Percentiles rank a stretch among this genome's conserved stretches.
Evolutionary conservation across 345 rosid species (phyloP).

Genomic region (Boechera retrofracta): DNA sequence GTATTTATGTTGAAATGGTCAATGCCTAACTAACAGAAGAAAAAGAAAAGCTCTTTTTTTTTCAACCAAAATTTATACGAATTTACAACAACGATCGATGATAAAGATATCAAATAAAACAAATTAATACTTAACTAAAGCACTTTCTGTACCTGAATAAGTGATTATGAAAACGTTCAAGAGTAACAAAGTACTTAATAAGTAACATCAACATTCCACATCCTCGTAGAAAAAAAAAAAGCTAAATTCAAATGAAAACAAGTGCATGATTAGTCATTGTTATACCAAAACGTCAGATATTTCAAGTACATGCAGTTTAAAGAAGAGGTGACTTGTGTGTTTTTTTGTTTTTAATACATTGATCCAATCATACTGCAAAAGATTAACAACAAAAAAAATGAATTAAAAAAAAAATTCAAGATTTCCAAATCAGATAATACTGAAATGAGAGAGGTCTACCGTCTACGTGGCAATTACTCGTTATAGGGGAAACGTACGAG

Average conservation of each 20-base stretch:
- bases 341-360: neutral
- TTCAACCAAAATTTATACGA: too few relatives aligned
- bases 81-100: too few relatives aligned
- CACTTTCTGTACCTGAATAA: too few relatives aligned
- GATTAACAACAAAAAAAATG: neutral
- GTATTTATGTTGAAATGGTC: too few relatives aligned
- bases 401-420: neutral
- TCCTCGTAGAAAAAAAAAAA: neutral
- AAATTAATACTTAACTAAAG: too few relatives aligned
- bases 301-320: neutral
- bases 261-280: neutral
- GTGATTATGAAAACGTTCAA: too few relatives aligned
- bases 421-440: conserved; percentile 16
- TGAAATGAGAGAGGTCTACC: conserved; percentile 9
- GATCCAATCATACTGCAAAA: neutral
- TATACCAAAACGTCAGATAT: neutral
- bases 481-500: conserved; percentile 42
- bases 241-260: neutral
- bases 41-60: too few relatives aligned
- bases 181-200: neutral
- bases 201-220: neutral
- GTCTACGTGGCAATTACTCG: conserved; percentile 37
- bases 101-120: too few relatives aligned
- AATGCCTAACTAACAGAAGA: too few relatives aligned
- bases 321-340: neutral